A percentile compares a stretch with the other conserved stretches of the same genome.
Evolutionary conservation across 2,329 filamentous ascomycete species (phyloP).

Genomic region (Aspergillus melleus): DNA sequence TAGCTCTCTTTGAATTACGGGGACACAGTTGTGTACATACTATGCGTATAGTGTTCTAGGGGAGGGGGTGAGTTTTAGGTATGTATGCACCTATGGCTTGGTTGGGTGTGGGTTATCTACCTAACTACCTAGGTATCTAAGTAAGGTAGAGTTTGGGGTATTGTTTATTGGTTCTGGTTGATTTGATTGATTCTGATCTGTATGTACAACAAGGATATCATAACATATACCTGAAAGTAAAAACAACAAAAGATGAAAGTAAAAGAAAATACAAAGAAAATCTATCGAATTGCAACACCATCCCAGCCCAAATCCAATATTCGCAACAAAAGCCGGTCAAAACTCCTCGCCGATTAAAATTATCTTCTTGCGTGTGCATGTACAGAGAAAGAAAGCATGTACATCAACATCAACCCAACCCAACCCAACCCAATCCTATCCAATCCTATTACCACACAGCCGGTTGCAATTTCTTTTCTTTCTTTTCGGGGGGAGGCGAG

Average conservation of each 20-base stretch:
- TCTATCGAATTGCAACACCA: not conserved
- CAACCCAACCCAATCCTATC: too few species aligned
- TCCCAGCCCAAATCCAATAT: not conserved
- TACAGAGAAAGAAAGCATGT: too few species aligned
- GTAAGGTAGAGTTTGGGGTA: not conserved
- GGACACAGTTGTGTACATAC: too few species aligned
- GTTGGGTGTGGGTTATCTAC: too few species aligned
- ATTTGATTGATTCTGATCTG: not conserved
- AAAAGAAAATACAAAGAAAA: too few species aligned
- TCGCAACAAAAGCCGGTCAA: not conserved
- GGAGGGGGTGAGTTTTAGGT: not conserved
- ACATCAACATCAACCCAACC: not conserved
- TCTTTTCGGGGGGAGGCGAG: too few species aligned
- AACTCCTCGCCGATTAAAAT: not conserved
- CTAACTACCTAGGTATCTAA: too few species aligned
- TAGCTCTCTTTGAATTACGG: too few species aligned
- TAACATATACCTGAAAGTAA: constrained; percentile 7
- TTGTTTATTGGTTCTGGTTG: not conserved
- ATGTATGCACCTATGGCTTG: too few species aligned
- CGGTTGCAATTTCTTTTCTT: too few species aligned
- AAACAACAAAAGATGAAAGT: not conserved
- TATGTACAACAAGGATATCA: constrained; percentile 7
- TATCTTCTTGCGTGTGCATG: not conserved
- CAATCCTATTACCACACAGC: too few species aligned
- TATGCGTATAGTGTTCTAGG: too few species aligned